Evolutionary conservation across 176 grass and related monocot genomes (phyloP).

Genomic region (Zoysia pacifica): DNA sequence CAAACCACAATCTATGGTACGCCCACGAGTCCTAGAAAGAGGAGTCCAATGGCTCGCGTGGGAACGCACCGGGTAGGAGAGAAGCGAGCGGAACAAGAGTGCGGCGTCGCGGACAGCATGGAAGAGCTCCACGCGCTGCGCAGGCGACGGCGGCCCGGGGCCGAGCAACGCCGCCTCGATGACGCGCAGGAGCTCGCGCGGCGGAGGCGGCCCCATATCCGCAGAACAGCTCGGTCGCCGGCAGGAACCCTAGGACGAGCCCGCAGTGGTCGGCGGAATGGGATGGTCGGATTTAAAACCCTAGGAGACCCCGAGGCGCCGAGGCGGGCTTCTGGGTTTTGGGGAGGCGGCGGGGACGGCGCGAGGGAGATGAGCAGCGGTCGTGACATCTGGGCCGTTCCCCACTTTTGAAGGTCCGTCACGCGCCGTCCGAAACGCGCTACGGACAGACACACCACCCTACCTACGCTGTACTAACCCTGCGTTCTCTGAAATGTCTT

Average conservation of each 20-base stretch:
- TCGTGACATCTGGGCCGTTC: slow-evolving; percentile 23
- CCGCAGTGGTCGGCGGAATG: slow-evolving; percentile 35
- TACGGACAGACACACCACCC: not conserved
- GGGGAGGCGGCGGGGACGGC: not conserved
- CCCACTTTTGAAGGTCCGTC: slow-evolving; percentile 24
- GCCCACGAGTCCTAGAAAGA: not conserved
- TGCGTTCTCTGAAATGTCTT: no score
- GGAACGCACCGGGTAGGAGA: slow-evolving; percentile 63
- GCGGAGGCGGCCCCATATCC: slow-evolving; percentile 49
- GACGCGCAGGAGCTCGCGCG: slow-evolving; percentile 61
- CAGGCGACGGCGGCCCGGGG: slow-evolving; percentile 64
- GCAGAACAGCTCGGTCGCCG: slow-evolving; percentile 17
- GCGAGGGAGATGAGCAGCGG: not conserved
- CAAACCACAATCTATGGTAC: slow-evolving; percentile 10
- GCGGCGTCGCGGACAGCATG: slow-evolving; percentile 78
- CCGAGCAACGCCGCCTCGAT: slow-evolving; percentile 80
- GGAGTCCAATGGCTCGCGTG: not conserved
- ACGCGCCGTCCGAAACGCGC: slow-evolving; percentile 11
- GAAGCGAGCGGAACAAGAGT: slow-evolving; percentile 59
- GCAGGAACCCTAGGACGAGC: slow-evolving; percentile 42
- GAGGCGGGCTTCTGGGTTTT: slow-evolving; percentile 47
- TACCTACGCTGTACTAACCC: no score
- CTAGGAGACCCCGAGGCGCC: slow-evolving; percentile 31
- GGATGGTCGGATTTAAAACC: slow-evolving; percentile 45
- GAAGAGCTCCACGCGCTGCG: slow-evolving; percentile 83